Conservation (phyloP, 352 stramenopile species). For the Phytophthora quininea region DNA sequence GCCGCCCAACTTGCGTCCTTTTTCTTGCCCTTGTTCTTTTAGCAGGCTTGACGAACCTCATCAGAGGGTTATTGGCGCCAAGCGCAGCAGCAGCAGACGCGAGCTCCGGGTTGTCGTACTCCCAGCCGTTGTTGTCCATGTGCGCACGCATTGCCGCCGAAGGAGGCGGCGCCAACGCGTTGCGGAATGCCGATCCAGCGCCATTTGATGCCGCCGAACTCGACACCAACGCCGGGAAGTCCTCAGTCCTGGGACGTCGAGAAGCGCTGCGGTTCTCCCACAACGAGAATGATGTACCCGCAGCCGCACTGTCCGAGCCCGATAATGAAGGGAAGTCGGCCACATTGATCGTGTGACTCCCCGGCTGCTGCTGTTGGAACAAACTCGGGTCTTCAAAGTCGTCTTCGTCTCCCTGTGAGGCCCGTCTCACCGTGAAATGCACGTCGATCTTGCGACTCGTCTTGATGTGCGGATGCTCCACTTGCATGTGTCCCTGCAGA, state of each 20-base stretch:
- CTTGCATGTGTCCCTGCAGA: constrained; percentile 80
- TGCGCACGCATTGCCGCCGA: constrained; percentile 77
- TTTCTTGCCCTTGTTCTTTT: constrained; percentile 77
- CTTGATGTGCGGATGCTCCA: constrained; percentile 86
- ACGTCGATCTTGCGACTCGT: constrained; percentile 88
- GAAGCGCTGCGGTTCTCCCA: constrained; percentile 71
- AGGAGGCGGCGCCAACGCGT: constrained; percentile 68
- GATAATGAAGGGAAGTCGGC: constrained; percentile 86
- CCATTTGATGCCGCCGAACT: constrained; percentile 21
- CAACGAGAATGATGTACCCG: constrained; percentile 47
- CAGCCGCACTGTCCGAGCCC: constrained; percentile 35
- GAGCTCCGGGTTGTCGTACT: constrained; percentile 68
- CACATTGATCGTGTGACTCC: constrained; percentile 75
- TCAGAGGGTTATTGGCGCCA: constrained; percentile 81
- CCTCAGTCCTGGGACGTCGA: constrained; percentile 51
- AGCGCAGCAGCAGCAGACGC: constrained; percentile 67
- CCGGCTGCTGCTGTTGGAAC: constrained; percentile 37
- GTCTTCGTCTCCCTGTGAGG: constrained; percentile 48
- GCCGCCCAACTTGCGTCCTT: constrained; percentile 29
- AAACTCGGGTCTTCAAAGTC: constrained; percentile 60
- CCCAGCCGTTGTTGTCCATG: constrained; percentile 72
- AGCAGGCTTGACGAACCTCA: constrained; percentile 78
- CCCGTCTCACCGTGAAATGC: constrained; percentile 80
- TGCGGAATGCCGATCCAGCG: constrained; percentile 57
- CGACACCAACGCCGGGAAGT: constrained; percentile 68